Evolutionary conservation across 2,329 filamentous ascomycete species (phyloP).

Genomic region (Neoscytalidium dimidiatum): DNA sequence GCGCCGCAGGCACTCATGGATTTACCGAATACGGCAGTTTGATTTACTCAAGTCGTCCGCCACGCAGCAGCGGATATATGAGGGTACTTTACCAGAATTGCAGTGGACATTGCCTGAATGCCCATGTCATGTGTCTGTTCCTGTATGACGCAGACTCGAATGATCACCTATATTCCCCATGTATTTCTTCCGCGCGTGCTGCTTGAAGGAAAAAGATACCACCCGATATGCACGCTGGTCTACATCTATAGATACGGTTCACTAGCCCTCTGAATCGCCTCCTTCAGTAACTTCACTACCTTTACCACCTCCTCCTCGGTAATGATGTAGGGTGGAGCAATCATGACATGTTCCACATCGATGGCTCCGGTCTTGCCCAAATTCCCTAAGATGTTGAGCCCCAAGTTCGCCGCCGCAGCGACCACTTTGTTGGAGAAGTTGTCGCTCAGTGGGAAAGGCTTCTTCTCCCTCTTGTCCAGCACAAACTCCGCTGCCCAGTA

Average conservation of each 20-base stretch:
- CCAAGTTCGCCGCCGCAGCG: background rate
- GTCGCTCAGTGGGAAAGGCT: background rate
- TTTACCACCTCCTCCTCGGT: conserved; percentile 8
- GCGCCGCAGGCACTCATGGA: background rate
- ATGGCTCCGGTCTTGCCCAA: conserved; percentile 10
- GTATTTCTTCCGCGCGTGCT: too few species aligned
- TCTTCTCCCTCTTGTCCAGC: conserved; percentile 9
- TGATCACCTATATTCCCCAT: too few species aligned
- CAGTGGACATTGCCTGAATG: too few species aligned
- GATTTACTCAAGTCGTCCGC: background rate
- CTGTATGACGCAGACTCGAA: too few species aligned
- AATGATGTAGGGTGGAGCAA: conserved; percentile 12
- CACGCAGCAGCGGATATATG: background rate
- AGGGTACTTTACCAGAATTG: background rate
- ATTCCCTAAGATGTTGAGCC: conserved; percentile 12
- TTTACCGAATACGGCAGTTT: background rate
- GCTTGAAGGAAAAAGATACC: too few species aligned
- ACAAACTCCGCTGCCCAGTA: conserved; percentile 7
- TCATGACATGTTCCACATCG: conserved; percentile 17
- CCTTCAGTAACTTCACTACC: conserved; percentile 6
- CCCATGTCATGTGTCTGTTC: too few species aligned
- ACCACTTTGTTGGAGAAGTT: conserved; percentile 12
- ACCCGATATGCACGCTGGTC: too few species aligned
- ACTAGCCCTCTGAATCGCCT: conserved; percentile 11
- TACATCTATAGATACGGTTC: conserved; percentile 12